Evolutionary conservation across 2,329 filamentous ascomycete species (phyloP).

Genomic region (Colletotrichum horii): DNA sequence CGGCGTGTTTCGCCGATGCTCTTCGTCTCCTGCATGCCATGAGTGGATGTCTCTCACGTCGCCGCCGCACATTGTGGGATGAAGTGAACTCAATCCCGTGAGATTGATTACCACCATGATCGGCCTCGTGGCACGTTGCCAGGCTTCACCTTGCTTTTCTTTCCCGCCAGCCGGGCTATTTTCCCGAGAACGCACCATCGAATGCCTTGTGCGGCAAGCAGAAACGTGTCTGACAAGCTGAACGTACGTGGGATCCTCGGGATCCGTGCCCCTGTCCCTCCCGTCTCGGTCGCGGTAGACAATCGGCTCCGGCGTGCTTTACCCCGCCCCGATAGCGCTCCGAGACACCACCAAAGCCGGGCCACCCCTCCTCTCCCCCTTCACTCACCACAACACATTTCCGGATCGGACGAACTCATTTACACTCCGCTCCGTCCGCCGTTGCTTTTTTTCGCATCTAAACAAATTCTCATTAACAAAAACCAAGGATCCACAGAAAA

Average conservation of each 20-base stretch:
- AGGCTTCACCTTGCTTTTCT: not conserved
- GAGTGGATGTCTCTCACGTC: not conserved
- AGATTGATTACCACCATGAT: not conserved
- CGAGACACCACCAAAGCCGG: not conserved
- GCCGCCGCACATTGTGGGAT: not conserved
- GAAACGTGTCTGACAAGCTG: not conserved
- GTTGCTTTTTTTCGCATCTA: not conserved
- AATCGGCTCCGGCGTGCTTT: not conserved
- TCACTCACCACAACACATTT: not conserved
- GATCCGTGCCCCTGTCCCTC: not conserved
- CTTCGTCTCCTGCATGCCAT: not conserved
- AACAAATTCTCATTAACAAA: not conserved
- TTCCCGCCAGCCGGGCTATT: not conserved
- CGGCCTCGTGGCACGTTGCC: not conserved
- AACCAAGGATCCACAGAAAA: not conserved
- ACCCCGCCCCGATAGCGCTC: conserved; percentile 1
- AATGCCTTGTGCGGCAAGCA: not conserved
- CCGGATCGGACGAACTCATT: not conserved
- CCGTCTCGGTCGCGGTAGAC: not conserved
- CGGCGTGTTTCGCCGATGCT: not conserved
- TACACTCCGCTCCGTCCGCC: not conserved
- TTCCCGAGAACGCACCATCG: not conserved
- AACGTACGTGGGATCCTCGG: not conserved
- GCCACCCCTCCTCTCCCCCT: not conserved
- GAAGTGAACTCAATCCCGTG: not conserved